Evolutionary conservation across 257 asterid genomes (phyloP).

Genomic region (Hygrophila difformis): DNA sequence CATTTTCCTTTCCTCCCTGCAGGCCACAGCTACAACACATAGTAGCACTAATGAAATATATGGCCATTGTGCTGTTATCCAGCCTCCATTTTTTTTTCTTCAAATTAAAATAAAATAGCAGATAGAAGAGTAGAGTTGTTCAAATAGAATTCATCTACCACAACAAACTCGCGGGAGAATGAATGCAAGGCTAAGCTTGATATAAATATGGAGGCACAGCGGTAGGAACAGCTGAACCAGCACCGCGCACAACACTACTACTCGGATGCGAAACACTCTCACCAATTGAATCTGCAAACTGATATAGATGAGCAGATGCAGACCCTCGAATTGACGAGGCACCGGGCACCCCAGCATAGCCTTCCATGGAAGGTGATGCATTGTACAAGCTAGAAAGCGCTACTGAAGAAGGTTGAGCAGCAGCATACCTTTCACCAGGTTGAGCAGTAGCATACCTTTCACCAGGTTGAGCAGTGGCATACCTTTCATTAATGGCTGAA

Average conservation of each 20-base stretch:
- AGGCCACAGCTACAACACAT: too few relatives aligned
- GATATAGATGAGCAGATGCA: slow-evolving; percentile 46
- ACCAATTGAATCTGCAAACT: slow-evolving; percentile 48
- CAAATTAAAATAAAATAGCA: too few relatives aligned
- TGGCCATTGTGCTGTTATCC: too few relatives aligned
- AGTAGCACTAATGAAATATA: too few relatives aligned
- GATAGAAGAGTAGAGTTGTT: neutral
- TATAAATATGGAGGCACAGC: slow-evolving; percentile 34
- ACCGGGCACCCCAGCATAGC: slow-evolving; percentile 34
- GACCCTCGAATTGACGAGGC: slow-evolving; percentile 30
- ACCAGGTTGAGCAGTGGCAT: too few relatives aligned
- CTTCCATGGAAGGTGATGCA: slow-evolving; percentile 35
- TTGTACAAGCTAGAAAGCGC: slow-evolving; percentile 44
- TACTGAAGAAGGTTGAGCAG: slow-evolving; percentile 26
- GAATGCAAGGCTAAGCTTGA: slow-evolving; percentile 16
- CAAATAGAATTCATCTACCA: too few relatives aligned
- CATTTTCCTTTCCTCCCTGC: too few relatives aligned
- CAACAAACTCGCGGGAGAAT: neutral
- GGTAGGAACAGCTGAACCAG: slow-evolving; percentile 19
- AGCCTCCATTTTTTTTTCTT: too few relatives aligned
- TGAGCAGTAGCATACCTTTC: slow-evolving; percentile 21
- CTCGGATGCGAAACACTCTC: slow-evolving; percentile 32
- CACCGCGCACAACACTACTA: slow-evolving; percentile 17
- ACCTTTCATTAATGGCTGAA: slow-evolving; percentile 11
- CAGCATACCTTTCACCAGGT: slow-evolving; percentile 33